Evolutionary conservation across 164 flowering plant genomes (phyloP).

Genomic region (Saururus chinensis): DNA sequence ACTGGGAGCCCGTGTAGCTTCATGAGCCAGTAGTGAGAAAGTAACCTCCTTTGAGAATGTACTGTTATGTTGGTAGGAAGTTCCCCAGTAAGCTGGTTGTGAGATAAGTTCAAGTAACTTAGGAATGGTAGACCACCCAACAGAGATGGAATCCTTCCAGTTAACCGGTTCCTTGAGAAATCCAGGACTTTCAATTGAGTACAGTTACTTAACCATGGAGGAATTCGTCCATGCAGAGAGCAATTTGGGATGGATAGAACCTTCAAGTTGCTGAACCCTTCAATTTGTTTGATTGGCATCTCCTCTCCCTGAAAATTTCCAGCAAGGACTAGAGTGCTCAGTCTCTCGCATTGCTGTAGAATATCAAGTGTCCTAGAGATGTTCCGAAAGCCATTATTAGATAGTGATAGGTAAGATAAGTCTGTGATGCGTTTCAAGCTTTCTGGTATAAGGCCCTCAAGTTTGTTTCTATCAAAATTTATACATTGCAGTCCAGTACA

Average conservation of each 20-base stretch:
- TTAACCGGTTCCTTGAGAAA: background rate
- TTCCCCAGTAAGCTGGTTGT: background rate
- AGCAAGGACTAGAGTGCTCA: slow-evolving; percentile 45
- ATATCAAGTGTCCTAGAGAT: slow-evolving; percentile 33
- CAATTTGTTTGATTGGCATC: slow-evolving; percentile 10
- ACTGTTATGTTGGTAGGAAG: background rate
- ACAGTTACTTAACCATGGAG: background rate
- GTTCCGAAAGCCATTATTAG: slow-evolving; percentile 37
- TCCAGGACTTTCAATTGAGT: background rate
- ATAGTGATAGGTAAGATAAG: slow-evolving; percentile 41
- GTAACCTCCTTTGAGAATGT: background rate
- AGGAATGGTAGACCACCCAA: background rate
- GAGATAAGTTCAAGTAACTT: background rate
- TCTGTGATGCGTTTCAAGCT: slow-evolving; percentile 35
- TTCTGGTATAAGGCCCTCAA: slow-evolving; percentile 39
- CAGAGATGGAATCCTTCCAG: background rate
- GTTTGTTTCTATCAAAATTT: slow-evolving; percentile 49
- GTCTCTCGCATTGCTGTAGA: slow-evolving; percentile 44
- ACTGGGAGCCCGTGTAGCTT: background rate
- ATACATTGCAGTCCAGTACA: slow-evolving; percentile 30
- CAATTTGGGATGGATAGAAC: background rate
- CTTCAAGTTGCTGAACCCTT: background rate
- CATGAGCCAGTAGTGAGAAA: background rate
- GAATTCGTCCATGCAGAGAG: background rate
- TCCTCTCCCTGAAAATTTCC: slow-evolving; percentile 38